phyloP scores from a whole-genome alignment of 1,284 basidiomycete genomes.

The Ustilago sp. region DNA sequence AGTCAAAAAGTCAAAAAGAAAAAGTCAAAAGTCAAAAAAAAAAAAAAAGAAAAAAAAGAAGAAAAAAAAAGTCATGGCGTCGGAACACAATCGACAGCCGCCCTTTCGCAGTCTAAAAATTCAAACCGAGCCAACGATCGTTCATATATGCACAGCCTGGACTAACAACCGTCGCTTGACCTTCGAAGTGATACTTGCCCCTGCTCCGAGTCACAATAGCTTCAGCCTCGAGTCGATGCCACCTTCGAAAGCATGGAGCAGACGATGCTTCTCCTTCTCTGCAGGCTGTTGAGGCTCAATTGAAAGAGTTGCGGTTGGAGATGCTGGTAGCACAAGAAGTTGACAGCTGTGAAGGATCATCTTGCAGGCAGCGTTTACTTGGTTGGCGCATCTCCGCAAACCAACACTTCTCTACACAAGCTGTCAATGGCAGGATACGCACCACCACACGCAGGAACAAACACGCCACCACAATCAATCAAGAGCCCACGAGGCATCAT shows the following conservation, averaged over 20 bases:
- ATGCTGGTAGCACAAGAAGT: neutral
- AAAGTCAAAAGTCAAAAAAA: neutral
- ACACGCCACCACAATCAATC: neutral
- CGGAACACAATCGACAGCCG: conserved; percentile 13
- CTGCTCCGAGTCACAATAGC: neutral
- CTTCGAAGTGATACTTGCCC: neutral
- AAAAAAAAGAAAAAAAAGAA: neutral
- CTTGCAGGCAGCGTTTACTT: conserved; percentile 2
- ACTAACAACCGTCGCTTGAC: neutral
- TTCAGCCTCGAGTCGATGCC: neutral
- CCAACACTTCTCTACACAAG: neutral
- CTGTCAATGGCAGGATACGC: neutral
- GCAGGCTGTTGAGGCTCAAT: too few relatives aligned
- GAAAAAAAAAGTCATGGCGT: neutral
- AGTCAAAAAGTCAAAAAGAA: neutral
- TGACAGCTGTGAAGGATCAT: neutral
- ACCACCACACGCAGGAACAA: neutral
- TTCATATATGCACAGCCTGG: conserved; percentile 4
- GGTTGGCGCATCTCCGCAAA: conserved; percentile 22
- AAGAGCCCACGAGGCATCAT: neutral
- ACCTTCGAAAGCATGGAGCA: neutral
- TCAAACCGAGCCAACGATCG: neutral
- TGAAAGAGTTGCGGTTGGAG: too few relatives aligned
- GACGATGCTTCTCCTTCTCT: too few relatives aligned
- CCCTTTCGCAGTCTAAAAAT: neutral